These are phyloP conservation scores for Spinacia oleracea DNA, from an alignment of 179 eudicot genomes.

Conservation along the genomic window DNA sequence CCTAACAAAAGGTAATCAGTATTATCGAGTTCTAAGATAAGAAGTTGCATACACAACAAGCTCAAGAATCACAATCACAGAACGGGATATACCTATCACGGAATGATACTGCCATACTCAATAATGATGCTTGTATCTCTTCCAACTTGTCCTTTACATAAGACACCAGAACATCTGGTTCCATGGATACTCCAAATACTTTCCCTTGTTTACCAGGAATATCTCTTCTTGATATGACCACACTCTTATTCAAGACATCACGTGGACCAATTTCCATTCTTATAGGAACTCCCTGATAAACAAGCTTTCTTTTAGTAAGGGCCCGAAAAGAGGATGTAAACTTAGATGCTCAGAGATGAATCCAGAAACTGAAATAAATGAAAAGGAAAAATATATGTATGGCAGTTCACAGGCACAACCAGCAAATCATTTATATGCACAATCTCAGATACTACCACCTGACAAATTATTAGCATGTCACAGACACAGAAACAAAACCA, in stretches of 20 bases:
- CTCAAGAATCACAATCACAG: constrained; percentile 6
- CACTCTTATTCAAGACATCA: constrained; percentile 78
- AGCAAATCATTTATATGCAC: neutral
- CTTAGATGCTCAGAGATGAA: neutral
- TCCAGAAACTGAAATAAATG: neutral
- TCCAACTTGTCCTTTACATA: constrained; percentile 71
- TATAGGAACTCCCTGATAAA: constrained; percentile 78
- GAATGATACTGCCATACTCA: constrained; percentile 63
- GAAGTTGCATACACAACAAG: neutral
- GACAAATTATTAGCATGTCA: neutral
- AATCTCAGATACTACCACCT: neutral
- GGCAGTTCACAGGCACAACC: neutral
- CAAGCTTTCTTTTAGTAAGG: constrained; percentile 1
- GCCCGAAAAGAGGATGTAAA: neutral
- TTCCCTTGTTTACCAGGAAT: constrained; percentile 96
- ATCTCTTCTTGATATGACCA: constrained; percentile 94
- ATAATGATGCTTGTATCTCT: constrained; percentile 75
- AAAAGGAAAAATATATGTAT: neutral
- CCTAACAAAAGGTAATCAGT: neutral
- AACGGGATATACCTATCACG: constrained; percentile 71
- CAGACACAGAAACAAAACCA: neutral
- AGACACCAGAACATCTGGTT: constrained; percentile 57
- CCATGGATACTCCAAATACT: constrained; percentile 96
- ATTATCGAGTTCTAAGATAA: neutral
- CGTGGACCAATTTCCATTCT: constrained; percentile 98